Evolutionary conservation across 257 asterid species (phyloP).

Genomic region (Coffea eugenioides): DNA sequence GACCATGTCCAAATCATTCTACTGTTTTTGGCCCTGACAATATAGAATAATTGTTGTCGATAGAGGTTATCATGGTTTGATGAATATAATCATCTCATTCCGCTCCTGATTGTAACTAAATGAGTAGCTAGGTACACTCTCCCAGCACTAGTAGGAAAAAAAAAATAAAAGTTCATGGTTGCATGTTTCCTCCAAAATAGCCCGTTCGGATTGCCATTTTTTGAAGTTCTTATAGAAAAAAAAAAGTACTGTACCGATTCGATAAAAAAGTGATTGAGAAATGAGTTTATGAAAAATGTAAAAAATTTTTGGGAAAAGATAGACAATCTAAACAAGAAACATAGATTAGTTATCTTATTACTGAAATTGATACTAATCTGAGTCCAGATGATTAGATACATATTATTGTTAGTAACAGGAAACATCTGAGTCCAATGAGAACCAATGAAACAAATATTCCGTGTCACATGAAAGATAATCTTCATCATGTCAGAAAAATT

Average conservation of each 20-base stretch:
- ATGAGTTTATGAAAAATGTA: no score
- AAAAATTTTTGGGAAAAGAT: background rate
- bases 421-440: background rate
- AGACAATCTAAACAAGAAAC: background rate
- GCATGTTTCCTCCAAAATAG: no score
- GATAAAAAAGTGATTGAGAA: no score
- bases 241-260: no score
- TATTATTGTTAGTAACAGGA: background rate
- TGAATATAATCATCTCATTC: conserved; percentile 1
- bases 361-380: background rate
- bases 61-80: background rate
- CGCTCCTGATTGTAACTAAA: background rate
- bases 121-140: no score
- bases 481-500: background rate
- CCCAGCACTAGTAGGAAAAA: background rate
- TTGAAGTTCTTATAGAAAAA: no score
- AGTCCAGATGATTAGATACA: background rate
- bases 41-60: conserved; percentile 4
- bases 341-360: background rate
- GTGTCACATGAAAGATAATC: background rate
- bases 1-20: conserved; percentile 9
- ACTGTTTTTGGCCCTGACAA: background rate
- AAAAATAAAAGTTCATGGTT: background rate
- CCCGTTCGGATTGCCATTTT: no score
- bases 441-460: background rate